phyloP scores from a whole-genome alignment of 805 yeast species.

The Kuraishia borneana region DNA sequence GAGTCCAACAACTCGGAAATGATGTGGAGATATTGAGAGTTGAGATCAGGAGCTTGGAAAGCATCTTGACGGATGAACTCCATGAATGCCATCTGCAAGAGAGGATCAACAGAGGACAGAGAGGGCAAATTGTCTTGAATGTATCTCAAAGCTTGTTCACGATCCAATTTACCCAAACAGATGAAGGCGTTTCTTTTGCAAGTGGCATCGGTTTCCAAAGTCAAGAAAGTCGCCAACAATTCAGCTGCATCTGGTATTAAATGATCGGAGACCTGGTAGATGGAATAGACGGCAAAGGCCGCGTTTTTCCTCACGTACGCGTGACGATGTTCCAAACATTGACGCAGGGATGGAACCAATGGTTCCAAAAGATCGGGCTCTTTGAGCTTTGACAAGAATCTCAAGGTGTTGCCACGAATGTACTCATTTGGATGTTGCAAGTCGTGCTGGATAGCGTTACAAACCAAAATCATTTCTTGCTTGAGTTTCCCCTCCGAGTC shows the following conservation, averaged over 20 bases:
- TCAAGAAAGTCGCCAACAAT: conserved; percentile 59
- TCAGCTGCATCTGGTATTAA: conserved; percentile 95
- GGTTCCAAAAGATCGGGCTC: conserved; percentile 95
- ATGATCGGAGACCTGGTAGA: conserved; percentile 73
- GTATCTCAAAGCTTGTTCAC: conserved; percentile 76
- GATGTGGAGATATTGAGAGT: conserved; percentile 59
- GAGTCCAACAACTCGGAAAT: conserved; percentile 65
- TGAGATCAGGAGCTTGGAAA: conserved; percentile 46
- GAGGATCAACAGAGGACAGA: conserved; percentile 62
- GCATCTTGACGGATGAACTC: conserved; percentile 88
- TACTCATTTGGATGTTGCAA: conserved; percentile 97
- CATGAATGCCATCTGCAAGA: conserved; percentile 79
- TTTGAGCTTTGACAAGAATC: conserved; percentile 81
- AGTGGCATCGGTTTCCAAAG: conserved; percentile 81
- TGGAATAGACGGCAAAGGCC: conserved; percentile 77
- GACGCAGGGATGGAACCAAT: conserved; percentile 83
- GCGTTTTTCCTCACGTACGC: conserved; percentile 98
- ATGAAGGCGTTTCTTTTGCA: conserved; percentile 94
- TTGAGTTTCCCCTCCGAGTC: conserved; percentile 83
- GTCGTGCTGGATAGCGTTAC: conserved; percentile 96
- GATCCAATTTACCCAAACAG: conserved; percentile 69
- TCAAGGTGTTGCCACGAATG: conserved; percentile 88
- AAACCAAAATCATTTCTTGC: conserved; percentile 97
- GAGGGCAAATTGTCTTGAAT: conserved; percentile 57
- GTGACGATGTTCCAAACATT: conserved; percentile 90